Evolutionary conservation across 2,329 filamentous ascomycete species (phyloP), one percentile per base, ranked within the genome.

Genomic region (Alternaria ethzedia): DNA sequence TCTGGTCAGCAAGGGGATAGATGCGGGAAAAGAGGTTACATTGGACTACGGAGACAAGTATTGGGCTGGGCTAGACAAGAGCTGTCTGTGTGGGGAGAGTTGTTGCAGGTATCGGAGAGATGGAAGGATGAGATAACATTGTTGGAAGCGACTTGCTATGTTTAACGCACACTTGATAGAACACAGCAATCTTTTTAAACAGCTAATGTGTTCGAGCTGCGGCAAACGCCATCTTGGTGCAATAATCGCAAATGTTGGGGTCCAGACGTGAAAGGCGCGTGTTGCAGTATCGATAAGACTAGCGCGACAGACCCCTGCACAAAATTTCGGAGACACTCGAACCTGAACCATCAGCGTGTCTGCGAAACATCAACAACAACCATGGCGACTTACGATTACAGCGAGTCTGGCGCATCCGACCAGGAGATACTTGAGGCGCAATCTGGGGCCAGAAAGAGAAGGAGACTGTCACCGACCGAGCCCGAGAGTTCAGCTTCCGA

Each of bases 31-130:
- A 7, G 86, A 88, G 72, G 81, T 88, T 54, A 88, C 86, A 11
- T 84, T 88, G 6, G 86, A 88, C 65, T 88, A 88, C 68, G 86
- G 85, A 12, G 83, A 86, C 69, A 83, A 83, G 61, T 88, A 88
- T 69, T 88, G 86, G 86, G 80, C 82, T 51, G 82, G 85, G 26
- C 69, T 88, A 51, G 82, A 87, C 66, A 88, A 88, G 73, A 79
- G 77, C 11, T 88, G 86, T 71, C 76, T 87, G 1, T 88, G 86
- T 68, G 85, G 85, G 5, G 84, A 86, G 74, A 70, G 78, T 12
- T 84, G 84, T 58, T 88, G 86, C 70, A 77, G 84, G 59, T 86
- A 85, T 65, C 77, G 65, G 59, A 68, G 73, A 23, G 23, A 62
- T 21, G 46, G 51, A 28, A 25, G 32, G 47, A 13, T 12, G 6